phyloP scores from a whole-genome alignment of 176 grass and related monocot genomes.

The Aegilops sharonensis region DNA sequence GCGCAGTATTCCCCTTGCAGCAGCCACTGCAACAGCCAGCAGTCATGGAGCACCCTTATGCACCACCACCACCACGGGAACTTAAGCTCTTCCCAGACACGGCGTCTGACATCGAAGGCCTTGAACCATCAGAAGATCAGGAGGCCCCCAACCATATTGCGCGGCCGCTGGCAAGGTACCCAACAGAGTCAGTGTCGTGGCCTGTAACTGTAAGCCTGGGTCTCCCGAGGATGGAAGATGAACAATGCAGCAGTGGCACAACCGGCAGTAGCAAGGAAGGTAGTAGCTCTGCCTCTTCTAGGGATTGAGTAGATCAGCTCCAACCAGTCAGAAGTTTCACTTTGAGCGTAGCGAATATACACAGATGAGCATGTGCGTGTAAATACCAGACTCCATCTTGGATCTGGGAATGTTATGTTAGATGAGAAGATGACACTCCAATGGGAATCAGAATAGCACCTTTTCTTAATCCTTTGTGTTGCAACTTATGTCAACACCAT shows the following conservation, averaged over 20 bases:
- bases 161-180: conserved; percentile 56
- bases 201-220: conserved; percentile 46
- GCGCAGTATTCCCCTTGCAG: conserved; percentile 39
- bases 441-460: neutral
- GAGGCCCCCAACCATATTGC: conserved; percentile 29
- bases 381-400: conserved; percentile 27
- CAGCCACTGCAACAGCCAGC: conserved; percentile 34
- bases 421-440: conserved; percentile 11
- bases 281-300: neutral
- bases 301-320: conserved; percentile 27
- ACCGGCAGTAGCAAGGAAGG: conserved; percentile 23
- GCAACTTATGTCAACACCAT: neutral
- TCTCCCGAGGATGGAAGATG: conserved; percentile 54
- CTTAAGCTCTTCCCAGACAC: conserved; percentile 72
- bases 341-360: conserved; percentile 4
- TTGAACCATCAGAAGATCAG: conserved; percentile 17
- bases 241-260: conserved; percentile 49
- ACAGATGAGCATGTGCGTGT: conserved; percentile 25
- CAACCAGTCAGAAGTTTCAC: neutral
- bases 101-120: neutral
- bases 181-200: conserved; percentile 37
- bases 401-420: neutral
- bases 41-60: conserved; percentile 8
- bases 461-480: neutral
- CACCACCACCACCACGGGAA: conserved; percentile 36